Conservation (phyloP, 164 flowering plant genomes). For the Platanus orientalis region DNA sequence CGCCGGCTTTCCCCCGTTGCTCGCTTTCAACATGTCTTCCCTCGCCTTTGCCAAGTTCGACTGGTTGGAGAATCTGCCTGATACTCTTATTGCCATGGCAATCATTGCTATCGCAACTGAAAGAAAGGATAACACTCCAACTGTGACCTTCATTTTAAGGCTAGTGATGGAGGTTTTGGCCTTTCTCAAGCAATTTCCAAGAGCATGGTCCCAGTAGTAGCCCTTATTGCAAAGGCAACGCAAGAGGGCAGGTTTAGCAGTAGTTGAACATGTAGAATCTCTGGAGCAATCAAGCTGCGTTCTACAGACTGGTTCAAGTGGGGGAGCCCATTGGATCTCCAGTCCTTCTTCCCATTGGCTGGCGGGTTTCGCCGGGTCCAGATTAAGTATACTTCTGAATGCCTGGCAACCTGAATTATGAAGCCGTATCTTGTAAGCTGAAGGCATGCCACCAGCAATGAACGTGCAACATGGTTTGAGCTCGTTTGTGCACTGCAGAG, state of each 20-base stretch:
- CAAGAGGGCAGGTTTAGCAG: conserved; percentile 17
- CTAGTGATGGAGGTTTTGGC: conserved; percentile 13
- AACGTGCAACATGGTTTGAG: conserved; percentile 56
- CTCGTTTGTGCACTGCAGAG: conserved; percentile 35
- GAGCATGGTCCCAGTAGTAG: conserved; percentile 38
- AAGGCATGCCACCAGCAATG: conserved; percentile 61
- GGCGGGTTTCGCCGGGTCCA: conserved; percentile 20
- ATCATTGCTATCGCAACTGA: conserved; percentile 20
- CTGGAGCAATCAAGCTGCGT: conserved; percentile 47
- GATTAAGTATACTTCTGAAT: conserved; percentile 56
- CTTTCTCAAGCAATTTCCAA: conserved; percentile 36
- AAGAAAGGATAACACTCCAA: conserved; percentile 28
- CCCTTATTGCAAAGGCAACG: conserved; percentile 53
- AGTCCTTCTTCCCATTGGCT: conserved; percentile 61
- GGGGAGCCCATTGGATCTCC: conserved; percentile 72
- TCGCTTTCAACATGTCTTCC: conserved; percentile 42
- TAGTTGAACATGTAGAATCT: conserved; percentile 31
- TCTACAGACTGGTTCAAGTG: conserved; percentile 49
- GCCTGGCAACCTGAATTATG: conserved; percentile 59
- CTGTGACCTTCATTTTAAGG: conserved; percentile 27
- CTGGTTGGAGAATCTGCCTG: conserved; percentile 15
- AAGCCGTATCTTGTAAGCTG: conserved; percentile 67
- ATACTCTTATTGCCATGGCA: conserved; percentile 16
- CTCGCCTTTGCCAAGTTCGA: conserved; percentile 36
- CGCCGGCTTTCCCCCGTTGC: conserved; percentile 38